phyloP scores from a whole-genome alignment of 2,329 filamentous ascomycete genomes.

The Cordyceps cicadae region DNA sequence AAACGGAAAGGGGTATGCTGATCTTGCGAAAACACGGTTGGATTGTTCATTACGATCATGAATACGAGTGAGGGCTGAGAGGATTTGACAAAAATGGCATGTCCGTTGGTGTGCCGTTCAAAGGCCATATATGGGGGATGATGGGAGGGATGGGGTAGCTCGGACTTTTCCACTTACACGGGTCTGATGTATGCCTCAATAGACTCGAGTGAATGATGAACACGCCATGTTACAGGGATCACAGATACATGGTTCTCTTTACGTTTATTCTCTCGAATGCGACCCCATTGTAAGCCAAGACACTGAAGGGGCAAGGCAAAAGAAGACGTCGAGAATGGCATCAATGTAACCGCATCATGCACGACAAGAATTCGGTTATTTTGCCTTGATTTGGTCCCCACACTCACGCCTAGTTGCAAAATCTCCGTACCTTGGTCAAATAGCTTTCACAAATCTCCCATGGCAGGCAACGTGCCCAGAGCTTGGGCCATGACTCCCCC shows the following conservation, averaged over 20 bases:
- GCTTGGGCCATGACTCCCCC: too few relatives aligned
- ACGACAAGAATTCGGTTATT: not conserved
- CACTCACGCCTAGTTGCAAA: too few relatives aligned
- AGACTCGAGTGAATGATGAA: too few relatives aligned
- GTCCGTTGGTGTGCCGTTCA: not conserved
- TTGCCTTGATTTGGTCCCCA: not conserved
- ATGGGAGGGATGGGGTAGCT: not conserved
- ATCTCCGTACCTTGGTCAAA: too few relatives aligned
- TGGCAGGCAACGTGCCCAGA: not conserved
- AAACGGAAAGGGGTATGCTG: not conserved
- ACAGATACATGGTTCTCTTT: too few relatives aligned
- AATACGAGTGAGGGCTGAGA: not conserved
- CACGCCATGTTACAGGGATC: not conserved
- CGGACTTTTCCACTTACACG: not conserved
- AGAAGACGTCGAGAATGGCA: not conserved
- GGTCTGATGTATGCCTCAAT: not conserved
- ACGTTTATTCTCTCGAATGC: not conserved
- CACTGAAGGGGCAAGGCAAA: not conserved
- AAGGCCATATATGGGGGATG: too few relatives aligned
- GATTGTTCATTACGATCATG: not conserved
- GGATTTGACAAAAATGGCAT: not conserved
- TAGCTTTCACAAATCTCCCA: not conserved
- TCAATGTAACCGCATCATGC: not conserved
- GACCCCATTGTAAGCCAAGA: not conserved
- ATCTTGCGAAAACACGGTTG: not conserved